A percentile compares a stretch with the other conserved stretches of the same genome.
These are phyloP conservation scores for Corchorus olitorius DNA, from an alignment of 345 rosid genomes.

Conservation along the genomic window DNA sequence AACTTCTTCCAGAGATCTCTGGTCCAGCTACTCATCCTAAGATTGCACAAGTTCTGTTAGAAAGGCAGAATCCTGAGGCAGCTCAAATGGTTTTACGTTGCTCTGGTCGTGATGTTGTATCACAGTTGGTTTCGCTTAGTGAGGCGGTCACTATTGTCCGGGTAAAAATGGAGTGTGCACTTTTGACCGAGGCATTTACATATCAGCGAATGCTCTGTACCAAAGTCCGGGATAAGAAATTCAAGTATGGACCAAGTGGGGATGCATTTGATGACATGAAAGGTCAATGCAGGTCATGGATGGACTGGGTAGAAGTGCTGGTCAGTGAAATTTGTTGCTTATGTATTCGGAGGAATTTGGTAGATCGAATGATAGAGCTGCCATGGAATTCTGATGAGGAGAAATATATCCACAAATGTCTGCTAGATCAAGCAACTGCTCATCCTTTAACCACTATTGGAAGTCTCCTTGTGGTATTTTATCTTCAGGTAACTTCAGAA, in stretches of 20 bases:
- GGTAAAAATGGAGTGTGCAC: slow-evolving; percentile 90
- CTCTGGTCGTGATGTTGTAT: slow-evolving; percentile 83
- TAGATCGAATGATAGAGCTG: slow-evolving; percentile 84
- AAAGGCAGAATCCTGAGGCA: slow-evolving; percentile 77
- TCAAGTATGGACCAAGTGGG: slow-evolving; percentile 41
- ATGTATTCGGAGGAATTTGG: slow-evolving; percentile 81
- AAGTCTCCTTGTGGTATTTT: slow-evolving; percentile 80
- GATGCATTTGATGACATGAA: slow-evolving; percentile 39
- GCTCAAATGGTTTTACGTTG: slow-evolving; percentile 90
- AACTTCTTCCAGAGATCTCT: slow-evolving; percentile 88
- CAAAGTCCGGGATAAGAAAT: slow-evolving; percentile 62
- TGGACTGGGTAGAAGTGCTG: slow-evolving; percentile 75
- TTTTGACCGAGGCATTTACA: slow-evolving; percentile 90
- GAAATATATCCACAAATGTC: slow-evolving; percentile 75
- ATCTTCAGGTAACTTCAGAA: slow-evolving; percentile 72
- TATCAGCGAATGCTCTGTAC: slow-evolving; percentile 79
- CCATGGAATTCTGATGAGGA: slow-evolving; percentile 96
- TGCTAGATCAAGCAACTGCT: slow-evolving; percentile 68
- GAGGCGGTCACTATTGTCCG: slow-evolving; percentile 90
- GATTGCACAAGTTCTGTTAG: slow-evolving; percentile 87
- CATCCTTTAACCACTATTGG: slow-evolving; percentile 79
- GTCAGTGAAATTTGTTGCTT: slow-evolving; percentile 90
- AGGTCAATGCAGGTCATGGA: slow-evolving; percentile 56
- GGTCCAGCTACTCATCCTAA: slow-evolving; percentile 84
- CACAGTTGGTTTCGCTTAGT: slow-evolving; percentile 58